phyloP scores from a whole-genome alignment of 2,329 filamentous ascomycete genomes.

The Cladosporium oxysporum region DNA sequence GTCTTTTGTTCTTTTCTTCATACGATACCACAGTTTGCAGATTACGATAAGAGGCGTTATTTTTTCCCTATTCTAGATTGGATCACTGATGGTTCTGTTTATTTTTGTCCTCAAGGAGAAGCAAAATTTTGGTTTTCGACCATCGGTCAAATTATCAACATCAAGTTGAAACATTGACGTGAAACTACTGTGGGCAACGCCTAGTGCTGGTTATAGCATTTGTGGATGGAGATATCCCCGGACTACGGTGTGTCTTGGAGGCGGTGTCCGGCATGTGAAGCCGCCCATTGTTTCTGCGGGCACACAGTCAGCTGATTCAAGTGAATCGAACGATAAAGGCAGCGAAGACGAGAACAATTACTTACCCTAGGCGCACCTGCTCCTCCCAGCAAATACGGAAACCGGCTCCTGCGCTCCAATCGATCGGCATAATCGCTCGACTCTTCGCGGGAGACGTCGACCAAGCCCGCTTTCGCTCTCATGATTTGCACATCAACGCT shows the following conservation, averaged over 20 bases:
- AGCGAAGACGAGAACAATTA: neutral
- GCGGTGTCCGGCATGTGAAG: neutral
- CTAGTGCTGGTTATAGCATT: too few species aligned
- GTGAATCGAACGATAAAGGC: too few species aligned
- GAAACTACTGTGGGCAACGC: too few species aligned
- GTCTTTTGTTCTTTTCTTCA: neutral
- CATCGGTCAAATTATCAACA: too few species aligned
- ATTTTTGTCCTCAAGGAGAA: neutral
- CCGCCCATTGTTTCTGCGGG: neutral
- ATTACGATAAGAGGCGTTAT: neutral
- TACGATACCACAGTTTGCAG: neutral
- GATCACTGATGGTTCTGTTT: neutral
- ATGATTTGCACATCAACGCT: neutral
- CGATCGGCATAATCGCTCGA: neutral
- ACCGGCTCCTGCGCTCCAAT: neutral
- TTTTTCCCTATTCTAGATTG: neutral
- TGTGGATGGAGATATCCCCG: too few species aligned
- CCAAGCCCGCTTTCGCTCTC: neutral
- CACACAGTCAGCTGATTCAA: neutral
- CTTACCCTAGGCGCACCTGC: neutral
- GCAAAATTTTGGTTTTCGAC: too few species aligned
- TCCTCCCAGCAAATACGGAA: neutral
- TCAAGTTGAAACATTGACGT: too few species aligned
- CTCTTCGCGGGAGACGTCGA: neutral
- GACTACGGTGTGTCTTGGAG: neutral